Conservation (phyloP, 2,329 filamentous ascomycete genomes). For the Pestalotiopsis sp. region DNA sequence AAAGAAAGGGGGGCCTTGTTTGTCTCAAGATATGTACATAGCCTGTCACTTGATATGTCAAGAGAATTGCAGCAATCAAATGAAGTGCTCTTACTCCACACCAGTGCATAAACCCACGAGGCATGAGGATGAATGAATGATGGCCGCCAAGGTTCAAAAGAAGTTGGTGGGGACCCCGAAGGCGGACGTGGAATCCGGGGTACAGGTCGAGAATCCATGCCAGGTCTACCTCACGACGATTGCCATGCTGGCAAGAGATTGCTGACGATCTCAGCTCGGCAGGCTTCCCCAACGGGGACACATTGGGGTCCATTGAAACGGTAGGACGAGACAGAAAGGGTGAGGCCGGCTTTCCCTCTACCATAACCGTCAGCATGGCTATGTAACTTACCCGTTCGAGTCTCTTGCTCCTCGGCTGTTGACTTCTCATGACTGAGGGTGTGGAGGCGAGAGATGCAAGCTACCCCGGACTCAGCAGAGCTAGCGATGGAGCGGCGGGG, state of each 20-base stretch:
- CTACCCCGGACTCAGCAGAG: neutral
- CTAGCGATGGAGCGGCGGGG: neutral
- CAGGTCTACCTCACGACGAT: neutral
- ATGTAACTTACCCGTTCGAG: neutral
- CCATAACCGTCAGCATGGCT: neutral
- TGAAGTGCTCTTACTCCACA: neutral
- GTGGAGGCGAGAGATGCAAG: neutral
- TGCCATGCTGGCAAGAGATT: neutral
- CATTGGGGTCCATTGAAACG: neutral
- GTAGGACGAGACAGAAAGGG: slow-evolving; percentile 1
- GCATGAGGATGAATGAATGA: neutral
- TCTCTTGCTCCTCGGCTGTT: neutral
- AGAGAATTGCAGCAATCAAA: slow-evolving; percentile 12
- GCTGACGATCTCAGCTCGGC: slow-evolving; percentile 3
- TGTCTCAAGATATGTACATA: slow-evolving; percentile 11
- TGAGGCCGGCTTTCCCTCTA: neutral
- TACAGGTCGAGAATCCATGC: slow-evolving; percentile 1
- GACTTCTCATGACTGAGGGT: neutral
- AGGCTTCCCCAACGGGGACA: neutral
- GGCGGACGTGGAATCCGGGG: slow-evolving; percentile 11
- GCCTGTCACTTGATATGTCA: slow-evolving; percentile 3
- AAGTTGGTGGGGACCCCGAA: slow-evolving; percentile 12
- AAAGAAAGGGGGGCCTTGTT: neutral
- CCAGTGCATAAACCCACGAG: neutral
- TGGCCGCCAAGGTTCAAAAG: neutral